Evolutionary conservation across 1,284 basidiomycete species (phyloP), one percentile per base, ranked within the genome.

Genomic region (Jaminaea rosea): DNA sequence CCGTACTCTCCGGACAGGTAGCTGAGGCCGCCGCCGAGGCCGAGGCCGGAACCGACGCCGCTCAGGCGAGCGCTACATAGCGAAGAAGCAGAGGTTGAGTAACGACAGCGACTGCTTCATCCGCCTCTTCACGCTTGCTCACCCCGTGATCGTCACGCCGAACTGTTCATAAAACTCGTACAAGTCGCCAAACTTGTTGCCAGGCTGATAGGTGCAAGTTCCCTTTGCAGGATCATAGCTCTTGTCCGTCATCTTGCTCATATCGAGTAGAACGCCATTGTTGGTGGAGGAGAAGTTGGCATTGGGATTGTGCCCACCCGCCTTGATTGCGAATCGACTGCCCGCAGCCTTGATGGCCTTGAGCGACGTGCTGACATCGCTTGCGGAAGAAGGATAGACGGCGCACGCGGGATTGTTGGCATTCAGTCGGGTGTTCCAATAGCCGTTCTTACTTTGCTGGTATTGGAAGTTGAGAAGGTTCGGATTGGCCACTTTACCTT

Each of bases 261-360:
- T 44, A 27, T 63, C 58, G 26, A 65, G 49, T 21, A 65, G 39
- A 0, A 65, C 47, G 15, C 63, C 63, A 0, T 32, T 27, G 1
- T 48, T 5, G 26, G 51, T 50, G 34, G 46, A 50, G 46, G 63
- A 56, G 53, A 58, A 63, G 3, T 51, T 55, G 7, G 44, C 37
- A 53, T 64, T 65, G 15, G 57, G 52, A 5, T 63, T 53, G 32
- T 65, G 63, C 2, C 63, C 63, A 6, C 58, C 62, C 0, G 62
- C 47, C 13, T 63, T 60, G 10, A 65, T 53, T 13, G 62, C 62
- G 42, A 64, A 63, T 19, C 42, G 29, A 5, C 46, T 44, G 1
- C 50, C 36, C 47, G n/a, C 13, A 9, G 39, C 17, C 34, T 24
- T 21, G 28, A 50, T 50, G 15, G 41, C 34, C 26, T 50, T 50